A percentile compares a stretch with the other conserved stretches of the same genome.
Evolutionary conservation across 441 rosid species (phyloP).

Genomic region (Erodium trifolium): DNA sequence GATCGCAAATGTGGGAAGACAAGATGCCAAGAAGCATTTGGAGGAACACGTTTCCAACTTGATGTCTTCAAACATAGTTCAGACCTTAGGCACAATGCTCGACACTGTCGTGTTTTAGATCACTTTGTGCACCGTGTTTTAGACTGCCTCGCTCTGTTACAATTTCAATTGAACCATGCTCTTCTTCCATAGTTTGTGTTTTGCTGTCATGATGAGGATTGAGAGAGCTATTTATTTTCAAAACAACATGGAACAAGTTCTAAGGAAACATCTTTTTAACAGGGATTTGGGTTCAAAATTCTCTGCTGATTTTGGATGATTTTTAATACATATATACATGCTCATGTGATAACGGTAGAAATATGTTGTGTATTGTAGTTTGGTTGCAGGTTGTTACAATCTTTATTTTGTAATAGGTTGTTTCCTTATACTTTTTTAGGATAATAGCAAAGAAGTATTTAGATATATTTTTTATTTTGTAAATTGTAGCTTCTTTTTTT

Average conservation of each 20-base stretch:
- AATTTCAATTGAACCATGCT: too few species aligned
- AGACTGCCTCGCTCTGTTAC: background rate
- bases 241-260: background rate
- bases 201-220: background rate
- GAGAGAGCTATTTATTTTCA: background rate
- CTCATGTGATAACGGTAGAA: background rate
- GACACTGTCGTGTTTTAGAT: conserved; percentile 85
- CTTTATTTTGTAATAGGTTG: too few species aligned
- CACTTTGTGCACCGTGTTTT: background rate
- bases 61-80: conserved; percentile 94
- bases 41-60: conserved; percentile 88
- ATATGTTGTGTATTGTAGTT: too few species aligned
- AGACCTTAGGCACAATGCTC: conserved; percentile 93
- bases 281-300: background rate
- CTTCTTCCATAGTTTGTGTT: background rate
- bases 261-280: background rate
- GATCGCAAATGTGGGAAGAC: conserved; percentile 89
- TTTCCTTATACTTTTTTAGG: too few species aligned
- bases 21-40: conserved; percentile 94
- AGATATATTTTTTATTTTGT: too few species aligned
- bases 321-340: too few species aligned
- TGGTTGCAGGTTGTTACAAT: too few species aligned
- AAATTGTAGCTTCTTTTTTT: too few species aligned
- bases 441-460: too few species aligned
- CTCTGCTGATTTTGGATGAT: background rate